Conservation (phyloP, 495 filamentous ascomycete genomes). For the Penicillium odoratum region DNA sequence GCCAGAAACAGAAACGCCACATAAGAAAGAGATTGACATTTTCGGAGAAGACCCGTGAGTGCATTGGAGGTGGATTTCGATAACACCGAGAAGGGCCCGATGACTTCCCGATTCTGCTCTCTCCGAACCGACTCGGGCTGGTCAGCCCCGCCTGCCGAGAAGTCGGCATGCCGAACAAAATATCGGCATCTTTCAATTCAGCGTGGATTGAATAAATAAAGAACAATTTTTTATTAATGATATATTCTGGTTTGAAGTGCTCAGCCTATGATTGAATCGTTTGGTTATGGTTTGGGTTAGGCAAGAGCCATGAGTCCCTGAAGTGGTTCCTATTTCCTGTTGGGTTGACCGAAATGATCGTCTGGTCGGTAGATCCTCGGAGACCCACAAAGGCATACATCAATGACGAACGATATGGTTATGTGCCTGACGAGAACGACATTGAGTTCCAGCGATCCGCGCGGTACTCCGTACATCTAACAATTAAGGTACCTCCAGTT, state of each 20-base stretch:
- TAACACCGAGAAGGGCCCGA: slow-evolving; percentile 26
- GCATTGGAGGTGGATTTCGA: background rate
- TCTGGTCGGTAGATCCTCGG: slow-evolving; percentile 23
- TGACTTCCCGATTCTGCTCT: slow-evolving; percentile 19
- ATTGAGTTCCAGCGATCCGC: background rate
- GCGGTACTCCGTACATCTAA: too few relatives aligned
- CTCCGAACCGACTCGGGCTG: slow-evolving; percentile 19
- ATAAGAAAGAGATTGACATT: background rate
- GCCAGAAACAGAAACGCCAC: slow-evolving; percentile 10
- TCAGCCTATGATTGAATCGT: background rate
- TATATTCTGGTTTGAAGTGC: background rate
- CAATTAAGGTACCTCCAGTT: background rate
- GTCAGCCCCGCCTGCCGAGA: slow-evolving; percentile 17
- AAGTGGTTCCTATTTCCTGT: slow-evolving; percentile 13
- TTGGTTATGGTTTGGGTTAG: background rate
- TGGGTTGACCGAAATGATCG: slow-evolving; percentile 22
- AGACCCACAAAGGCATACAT: slow-evolving; percentile 7
- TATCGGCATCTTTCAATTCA: background rate
- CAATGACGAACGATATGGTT: slow-evolving; percentile 13
- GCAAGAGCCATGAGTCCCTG: background rate
- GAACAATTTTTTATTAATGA: background rate
- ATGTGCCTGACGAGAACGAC: background rate
- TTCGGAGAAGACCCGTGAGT: slow-evolving; percentile 17
- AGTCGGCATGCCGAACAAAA: slow-evolving; percentile 16
- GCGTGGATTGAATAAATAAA: background rate